These are phyloP conservation scores for Boletus subcaerulescens DNA, from an alignment of 768 basidiomycete genomes.

Conservation along the genomic window DNA sequence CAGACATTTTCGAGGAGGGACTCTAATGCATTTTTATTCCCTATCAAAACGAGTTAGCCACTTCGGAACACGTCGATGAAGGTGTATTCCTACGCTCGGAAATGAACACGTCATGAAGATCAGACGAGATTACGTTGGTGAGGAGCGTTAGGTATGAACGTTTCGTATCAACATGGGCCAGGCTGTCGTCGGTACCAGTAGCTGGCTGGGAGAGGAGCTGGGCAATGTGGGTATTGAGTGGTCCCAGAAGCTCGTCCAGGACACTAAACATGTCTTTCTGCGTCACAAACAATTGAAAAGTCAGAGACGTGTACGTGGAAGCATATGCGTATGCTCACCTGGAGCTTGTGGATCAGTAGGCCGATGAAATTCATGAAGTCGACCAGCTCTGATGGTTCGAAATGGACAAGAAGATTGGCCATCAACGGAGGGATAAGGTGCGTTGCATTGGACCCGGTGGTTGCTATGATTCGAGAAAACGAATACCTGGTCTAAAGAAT, in stretches of 20 bases:
- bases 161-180: constrained; percentile 77
- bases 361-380: constrained; percentile 97
- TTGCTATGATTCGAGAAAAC: constrained; percentile 89
- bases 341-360: constrained; percentile 84
- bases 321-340: constrained; percentile 45
- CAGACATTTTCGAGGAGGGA: constrained; percentile 72
- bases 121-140: constrained; percentile 76
- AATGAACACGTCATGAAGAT: constrained; percentile 79
- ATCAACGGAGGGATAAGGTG: constrained; percentile 88
- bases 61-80: constrained; percentile 22
- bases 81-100: constrained; percentile 61
- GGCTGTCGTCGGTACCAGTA: constrained; percentile 82
- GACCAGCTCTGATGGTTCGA: constrained; percentile 87
- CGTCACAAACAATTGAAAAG: neutral
- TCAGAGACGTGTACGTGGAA: neutral
- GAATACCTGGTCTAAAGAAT: constrained; percentile 77
- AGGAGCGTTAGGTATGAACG: constrained; percentile 85
- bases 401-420: constrained; percentile 85
- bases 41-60: constrained; percentile 27
- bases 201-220: constrained; percentile 77
- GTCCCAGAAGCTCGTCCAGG: constrained; percentile 85
- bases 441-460: constrained; percentile 82
- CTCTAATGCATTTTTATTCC: constrained; percentile 70
- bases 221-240: constrained; percentile 80
- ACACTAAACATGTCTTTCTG: constrained; percentile 86